phyloP scores from a whole-genome alignment of 441 rosid species.

The Iberis amara region DNA sequence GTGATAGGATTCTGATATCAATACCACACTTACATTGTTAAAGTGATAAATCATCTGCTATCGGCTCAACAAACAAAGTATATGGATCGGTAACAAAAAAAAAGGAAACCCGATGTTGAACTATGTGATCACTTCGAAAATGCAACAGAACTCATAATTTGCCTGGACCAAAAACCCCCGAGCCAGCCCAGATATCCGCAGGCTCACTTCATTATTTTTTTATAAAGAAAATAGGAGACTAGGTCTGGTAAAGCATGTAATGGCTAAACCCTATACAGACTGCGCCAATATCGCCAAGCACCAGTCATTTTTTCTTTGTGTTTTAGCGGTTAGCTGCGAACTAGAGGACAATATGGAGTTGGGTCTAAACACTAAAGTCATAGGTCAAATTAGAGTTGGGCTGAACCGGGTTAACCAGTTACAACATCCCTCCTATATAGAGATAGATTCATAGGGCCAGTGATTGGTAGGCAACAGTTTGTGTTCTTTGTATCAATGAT shows the following conservation, averaged over 20 bases:
- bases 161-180: no score
- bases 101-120: background rate
- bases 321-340: no score
- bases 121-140: slow-evolving; percentile 1
- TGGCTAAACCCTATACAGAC: no score
- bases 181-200: no score
- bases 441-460: background rate
- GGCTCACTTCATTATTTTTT: no score
- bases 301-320: no score
- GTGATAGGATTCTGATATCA: no score
- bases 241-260: no score
- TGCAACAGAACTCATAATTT: background rate
- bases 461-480: slow-evolving; percentile 2
- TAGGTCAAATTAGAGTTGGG: background rate
- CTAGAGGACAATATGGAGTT: no score
- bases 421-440: background rate
- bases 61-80: background rate
- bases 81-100: background rate
- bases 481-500: background rate
- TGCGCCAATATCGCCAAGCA: no score
- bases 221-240: no score
- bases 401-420: background rate
- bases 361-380: background rate
- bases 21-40: background rate
- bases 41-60: background rate